These are phyloP conservation scores for Gossypium longicalyx DNA, from an alignment of 345 rosid species.

Conservation along the genomic window DNA sequence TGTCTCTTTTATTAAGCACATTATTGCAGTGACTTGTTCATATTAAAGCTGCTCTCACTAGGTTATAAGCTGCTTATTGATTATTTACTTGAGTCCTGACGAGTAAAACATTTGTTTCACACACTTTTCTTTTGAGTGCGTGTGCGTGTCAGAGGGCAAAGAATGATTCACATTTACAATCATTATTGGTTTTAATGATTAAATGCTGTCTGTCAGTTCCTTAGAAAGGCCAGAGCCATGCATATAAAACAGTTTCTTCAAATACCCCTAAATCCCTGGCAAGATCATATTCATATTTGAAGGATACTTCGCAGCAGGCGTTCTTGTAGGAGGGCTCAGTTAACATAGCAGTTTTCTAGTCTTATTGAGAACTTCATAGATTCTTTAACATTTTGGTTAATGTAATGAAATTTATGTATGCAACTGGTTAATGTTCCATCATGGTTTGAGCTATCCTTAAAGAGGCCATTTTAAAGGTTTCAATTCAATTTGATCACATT, in stretches of 20 bases:
- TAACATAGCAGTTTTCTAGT: background rate
- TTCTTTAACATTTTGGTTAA: background rate
- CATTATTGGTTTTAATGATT: background rate
- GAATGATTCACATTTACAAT: background rate
- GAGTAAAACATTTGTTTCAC: background rate
- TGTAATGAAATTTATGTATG: background rate
- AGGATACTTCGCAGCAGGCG: too few relatives aligned
- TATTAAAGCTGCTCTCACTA: background rate
- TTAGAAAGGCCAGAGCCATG: too few relatives aligned
- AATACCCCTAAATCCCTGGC: too few relatives aligned
- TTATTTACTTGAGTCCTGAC: background rate
- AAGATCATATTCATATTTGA: background rate
- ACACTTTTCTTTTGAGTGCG: background rate
- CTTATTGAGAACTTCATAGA: background rate
- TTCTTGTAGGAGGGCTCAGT: background rate
- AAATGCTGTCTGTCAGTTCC: background rate
- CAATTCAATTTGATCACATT: background rate
- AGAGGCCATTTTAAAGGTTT: background rate
- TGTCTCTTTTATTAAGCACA: background rate
- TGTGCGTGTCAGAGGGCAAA: background rate
- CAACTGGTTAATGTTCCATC: background rate
- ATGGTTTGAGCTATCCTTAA: constrained; percentile 3
- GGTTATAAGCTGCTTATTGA: background rate
- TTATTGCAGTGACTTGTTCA: background rate
- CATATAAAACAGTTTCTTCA: too few relatives aligned